These are phyloP conservation scores for Tolypocladium pustulatum DNA, from an alignment of 2,329 filamentous ascomycete species.

Conservation along the genomic window DNA sequence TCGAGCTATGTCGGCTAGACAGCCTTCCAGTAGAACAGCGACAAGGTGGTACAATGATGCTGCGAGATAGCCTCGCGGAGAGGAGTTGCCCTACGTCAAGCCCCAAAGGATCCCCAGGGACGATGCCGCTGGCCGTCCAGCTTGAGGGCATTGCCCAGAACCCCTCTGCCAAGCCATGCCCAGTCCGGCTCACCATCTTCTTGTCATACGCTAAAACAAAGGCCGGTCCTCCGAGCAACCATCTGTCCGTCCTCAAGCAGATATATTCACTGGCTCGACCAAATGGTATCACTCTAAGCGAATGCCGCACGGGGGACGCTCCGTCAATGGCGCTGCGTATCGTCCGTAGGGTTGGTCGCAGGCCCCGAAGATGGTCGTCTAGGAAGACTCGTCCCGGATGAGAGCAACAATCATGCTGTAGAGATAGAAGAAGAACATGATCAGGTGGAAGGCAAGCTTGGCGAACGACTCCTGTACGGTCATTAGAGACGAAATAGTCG, in stretches of 20 bases:
- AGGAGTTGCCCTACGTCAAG: neutral
- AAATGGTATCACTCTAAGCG: neutral
- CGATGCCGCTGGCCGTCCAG: neutral
- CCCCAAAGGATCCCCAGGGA: neutral
- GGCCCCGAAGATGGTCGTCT: slow-evolving; percentile 16
- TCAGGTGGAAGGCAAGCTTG: slow-evolving; percentile 94
- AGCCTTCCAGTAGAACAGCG: neutral
- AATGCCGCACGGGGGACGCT: neutral
- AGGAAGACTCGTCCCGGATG: slow-evolving; percentile 88
- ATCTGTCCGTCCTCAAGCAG: neutral
- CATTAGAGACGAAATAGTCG: slow-evolving; percentile 9
- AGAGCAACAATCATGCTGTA: slow-evolving; percentile 98
- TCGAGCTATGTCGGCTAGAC: slow-evolving; percentile 9
- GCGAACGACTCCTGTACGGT: slow-evolving; percentile 80
- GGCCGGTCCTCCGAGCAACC: neutral
- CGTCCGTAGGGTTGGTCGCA: neutral
- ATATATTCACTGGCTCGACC: neutral
- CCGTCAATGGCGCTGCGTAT: neutral
- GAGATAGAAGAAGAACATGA: slow-evolving; percentile 99
- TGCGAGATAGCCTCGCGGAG: neutral
- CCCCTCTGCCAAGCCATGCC: neutral
- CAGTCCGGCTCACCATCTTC: neutral
- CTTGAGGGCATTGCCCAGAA: neutral
- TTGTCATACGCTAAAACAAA: neutral
- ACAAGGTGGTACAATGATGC: neutral